These are phyloP conservation scores for Lactarius deliciosus DNA, from an alignment of 768 basidiomycete species.

Conservation along the genomic window DNA sequence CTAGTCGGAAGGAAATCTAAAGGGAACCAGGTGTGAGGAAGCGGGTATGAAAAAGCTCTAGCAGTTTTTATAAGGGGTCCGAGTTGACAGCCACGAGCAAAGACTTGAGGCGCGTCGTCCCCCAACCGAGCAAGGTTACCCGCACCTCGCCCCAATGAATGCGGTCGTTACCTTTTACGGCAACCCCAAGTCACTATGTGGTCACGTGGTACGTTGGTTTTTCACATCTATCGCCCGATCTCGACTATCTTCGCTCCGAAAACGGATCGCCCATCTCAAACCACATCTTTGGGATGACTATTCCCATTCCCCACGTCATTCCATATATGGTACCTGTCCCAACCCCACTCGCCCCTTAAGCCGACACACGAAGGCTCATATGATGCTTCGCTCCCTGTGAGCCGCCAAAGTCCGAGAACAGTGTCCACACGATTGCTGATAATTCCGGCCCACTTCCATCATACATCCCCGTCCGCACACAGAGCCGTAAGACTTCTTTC, in stretches of 20 bases:
- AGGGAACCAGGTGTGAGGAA: constrained; percentile 10
- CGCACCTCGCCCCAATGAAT: constrained; percentile 26
- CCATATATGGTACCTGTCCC: background rate
- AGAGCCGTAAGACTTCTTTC: background rate
- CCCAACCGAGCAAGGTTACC: constrained; percentile 26
- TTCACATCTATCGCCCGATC: background rate
- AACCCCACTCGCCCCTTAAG: constrained; percentile 7
- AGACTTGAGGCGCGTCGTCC: constrained; percentile 13
- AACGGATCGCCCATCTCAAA: background rate
- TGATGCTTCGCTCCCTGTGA: background rate
- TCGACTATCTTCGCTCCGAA: background rate
- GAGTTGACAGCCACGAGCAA: background rate
- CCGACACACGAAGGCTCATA: background rate
- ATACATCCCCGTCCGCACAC: background rate
- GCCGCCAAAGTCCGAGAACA: constrained; percentile 14
- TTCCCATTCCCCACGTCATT: background rate
- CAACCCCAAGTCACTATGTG: constrained; percentile 26
- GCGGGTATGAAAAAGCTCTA: constrained; percentile 7
- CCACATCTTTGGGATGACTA: background rate
- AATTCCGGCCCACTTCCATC: background rate
- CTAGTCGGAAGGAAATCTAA: constrained; percentile 21
- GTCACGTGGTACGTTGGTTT: constrained; percentile 20
- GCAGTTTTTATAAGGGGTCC: constrained; percentile 17
- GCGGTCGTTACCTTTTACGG: constrained; percentile 16
- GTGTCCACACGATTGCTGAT: background rate